phyloP scores from a whole-genome alignment of 2,329 filamentous ascomycete species.

The Fusarium sulawesiense region DNA sequence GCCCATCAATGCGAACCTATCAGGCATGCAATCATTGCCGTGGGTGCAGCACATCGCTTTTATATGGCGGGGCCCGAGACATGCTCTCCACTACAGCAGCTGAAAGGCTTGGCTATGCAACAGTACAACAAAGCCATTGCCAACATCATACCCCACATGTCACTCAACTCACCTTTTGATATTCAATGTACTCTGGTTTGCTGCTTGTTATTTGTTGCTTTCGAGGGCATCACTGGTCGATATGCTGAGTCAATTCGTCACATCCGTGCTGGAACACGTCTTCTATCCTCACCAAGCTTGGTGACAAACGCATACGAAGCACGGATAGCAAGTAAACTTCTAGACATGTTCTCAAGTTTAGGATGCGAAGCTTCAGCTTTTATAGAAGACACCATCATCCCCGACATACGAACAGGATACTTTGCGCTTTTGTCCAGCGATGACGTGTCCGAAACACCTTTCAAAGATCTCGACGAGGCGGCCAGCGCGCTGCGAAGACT shows the following conservation, averaged over 20 bases:
- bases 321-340: slow-evolving; percentile 27
- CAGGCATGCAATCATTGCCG: slow-evolving; percentile 25
- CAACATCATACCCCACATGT: slow-evolving; percentile 33
- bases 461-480: slow-evolving; percentile 35
- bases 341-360: slow-evolving; percentile 37
- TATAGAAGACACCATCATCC: slow-evolving; percentile 31
- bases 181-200: slow-evolving; percentile 37
- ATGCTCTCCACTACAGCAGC: slow-evolving; percentile 25
- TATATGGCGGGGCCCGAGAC: slow-evolving; percentile 30
- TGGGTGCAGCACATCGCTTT: slow-evolving; percentile 34
- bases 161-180: slow-evolving; percentile 10
- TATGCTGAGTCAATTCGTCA: slow-evolving; percentile 39
- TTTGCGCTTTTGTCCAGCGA: neutral
- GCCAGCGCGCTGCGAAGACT: slow-evolving; percentile 19
- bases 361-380: slow-evolving; percentile 37
- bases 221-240: slow-evolving; percentile 39
- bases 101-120: slow-evolving; percentile 34
- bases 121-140: slow-evolving; percentile 42
- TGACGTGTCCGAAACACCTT: neutral
- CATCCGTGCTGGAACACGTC: slow-evolving; percentile 29
- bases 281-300: slow-evolving; percentile 14
- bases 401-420: slow-evolving; percentile 2
- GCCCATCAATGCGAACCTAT: slow-evolving; percentile 32
- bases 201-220: slow-evolving; percentile 41
- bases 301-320: neutral